Percentiles rank a stretch among this genome's conserved stretches.
These are phyloP conservation scores for Salix purpurea DNA, from an alignment of 345 rosid genomes.

Conservation along the genomic window DNA sequence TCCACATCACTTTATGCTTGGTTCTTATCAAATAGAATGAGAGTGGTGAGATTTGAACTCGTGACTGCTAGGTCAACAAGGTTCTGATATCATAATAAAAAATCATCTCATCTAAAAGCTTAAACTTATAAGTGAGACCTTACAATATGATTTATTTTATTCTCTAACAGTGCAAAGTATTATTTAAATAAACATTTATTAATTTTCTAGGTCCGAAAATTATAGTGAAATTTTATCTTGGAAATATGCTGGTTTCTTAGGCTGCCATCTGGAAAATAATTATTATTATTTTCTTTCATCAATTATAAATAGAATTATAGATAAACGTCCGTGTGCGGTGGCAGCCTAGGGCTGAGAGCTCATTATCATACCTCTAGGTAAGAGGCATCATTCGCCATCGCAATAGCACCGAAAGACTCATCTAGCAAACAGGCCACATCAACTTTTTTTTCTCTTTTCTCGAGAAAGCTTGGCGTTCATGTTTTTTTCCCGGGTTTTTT, in stretches of 20 bases:
- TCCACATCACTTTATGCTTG: no score
- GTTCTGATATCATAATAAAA: no score
- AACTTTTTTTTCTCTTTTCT: background rate
- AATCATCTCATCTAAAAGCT: no score
- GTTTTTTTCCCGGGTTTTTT: background rate
- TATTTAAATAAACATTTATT: no score
- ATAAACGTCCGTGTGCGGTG: background rate
- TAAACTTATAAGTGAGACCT: no score
- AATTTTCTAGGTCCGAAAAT: no score
- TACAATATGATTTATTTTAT: no score
- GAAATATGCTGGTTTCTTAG: background rate
- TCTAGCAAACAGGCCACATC: background rate
- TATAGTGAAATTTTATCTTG: no score
- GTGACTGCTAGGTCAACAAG: no score
- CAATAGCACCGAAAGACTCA: conserved; percentile 16
- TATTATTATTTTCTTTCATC: background rate
- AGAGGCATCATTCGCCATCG: conserved; percentile 5
- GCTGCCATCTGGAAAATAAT: background rate
- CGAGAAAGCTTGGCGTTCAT: background rate
- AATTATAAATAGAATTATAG: background rate
- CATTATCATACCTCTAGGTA: background rate
- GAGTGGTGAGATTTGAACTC: no score
- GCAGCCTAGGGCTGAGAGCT: background rate
- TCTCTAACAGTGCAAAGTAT: no score
- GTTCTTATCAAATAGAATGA: no score